A percentile compares a stretch with the other conserved stretches of the same genome.
Evolutionary conservation across 148 eudicot genomes (phyloP).

Genomic region (Rhododendron williamsianum): DNA sequence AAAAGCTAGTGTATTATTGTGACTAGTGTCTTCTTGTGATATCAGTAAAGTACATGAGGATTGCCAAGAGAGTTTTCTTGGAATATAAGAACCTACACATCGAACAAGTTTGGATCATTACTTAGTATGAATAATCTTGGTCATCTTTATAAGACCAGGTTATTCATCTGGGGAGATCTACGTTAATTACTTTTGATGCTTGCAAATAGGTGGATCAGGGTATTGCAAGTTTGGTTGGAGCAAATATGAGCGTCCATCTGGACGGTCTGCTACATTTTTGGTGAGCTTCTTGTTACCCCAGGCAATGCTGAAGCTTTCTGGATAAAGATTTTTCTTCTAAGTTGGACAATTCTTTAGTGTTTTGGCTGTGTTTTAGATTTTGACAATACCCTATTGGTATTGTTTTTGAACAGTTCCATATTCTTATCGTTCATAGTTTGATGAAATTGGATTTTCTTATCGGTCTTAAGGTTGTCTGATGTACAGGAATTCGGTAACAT

Average conservation of each 20-base stretch:
- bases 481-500: slow-evolving; percentile 91
- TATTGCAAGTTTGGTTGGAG: slow-evolving; percentile 98
- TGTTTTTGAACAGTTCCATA: not conserved
- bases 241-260: slow-evolving; percentile 70
- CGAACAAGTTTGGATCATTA: not conserved
- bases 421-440: not conserved
- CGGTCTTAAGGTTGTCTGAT: not conserved
- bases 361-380: not conserved
- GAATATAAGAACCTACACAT: not conserved
- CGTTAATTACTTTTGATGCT: not conserved
- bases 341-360: not conserved
- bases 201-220: slow-evolving; percentile 71
- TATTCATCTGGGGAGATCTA: not conserved
- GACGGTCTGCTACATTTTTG: slow-evolving; percentile 74
- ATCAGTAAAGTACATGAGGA: not conserved
- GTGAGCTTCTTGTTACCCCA: slow-evolving; percentile 29
- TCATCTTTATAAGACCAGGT: not conserved
- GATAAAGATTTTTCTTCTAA: not conserved
- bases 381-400: not conserved
- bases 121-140: not conserved
- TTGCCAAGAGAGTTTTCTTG: not conserved
- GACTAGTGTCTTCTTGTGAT: not conserved
- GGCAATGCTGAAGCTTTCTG: not conserved
- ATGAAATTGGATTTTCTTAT: not conserved
- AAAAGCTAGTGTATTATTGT: not conserved